These are phyloP conservation scores for Colletotrichum sp. DNA, from an alignment of 2,329 filamentous ascomycete genomes.

Conservation along the genomic window DNA sequence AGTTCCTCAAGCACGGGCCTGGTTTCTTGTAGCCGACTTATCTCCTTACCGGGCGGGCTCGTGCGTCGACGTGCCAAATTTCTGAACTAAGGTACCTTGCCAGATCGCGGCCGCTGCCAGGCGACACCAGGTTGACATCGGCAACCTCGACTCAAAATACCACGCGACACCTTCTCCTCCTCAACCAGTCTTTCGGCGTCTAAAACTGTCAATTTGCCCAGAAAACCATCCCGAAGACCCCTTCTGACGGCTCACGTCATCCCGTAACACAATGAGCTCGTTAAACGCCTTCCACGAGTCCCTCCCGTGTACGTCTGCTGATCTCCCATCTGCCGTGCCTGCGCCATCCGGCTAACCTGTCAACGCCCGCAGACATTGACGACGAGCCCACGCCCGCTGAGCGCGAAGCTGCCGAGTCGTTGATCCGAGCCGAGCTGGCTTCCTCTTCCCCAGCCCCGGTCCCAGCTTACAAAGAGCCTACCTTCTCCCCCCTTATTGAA, in stretches of 20 bases:
- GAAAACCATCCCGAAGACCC: not conserved
- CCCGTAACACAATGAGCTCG: slow-evolving; percentile 25
- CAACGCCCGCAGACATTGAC: slow-evolving; percentile 74
- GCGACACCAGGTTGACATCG: not conserved
- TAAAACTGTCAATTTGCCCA: not conserved
- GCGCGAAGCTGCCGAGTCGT: slow-evolving; percentile 68
- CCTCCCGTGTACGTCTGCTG: slow-evolving; percentile 69
- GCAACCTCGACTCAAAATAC: not conserved
- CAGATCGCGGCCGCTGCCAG: not conserved
- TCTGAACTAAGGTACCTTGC: not conserved
- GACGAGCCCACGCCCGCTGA: slow-evolving; percentile 65
- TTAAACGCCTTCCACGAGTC: slow-evolving; percentile 69
- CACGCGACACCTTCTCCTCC: not conserved
- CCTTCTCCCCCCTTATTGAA: slow-evolving; percentile 69
- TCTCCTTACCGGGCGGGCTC: slow-evolving; percentile 10
- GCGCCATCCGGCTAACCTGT: not conserved
- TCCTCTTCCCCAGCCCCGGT: slow-evolving; percentile 43
- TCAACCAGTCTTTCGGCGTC: not conserved
- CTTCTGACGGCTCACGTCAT: not conserved
- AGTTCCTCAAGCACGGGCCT: not conserved
- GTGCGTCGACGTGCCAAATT: slow-evolving; percentile 13
- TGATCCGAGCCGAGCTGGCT: slow-evolving; percentile 71
- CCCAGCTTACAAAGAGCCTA: slow-evolving; percentile 59
- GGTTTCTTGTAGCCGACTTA: slow-evolving; percentile 12
- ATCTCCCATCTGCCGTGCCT: not conserved